Evolutionary conservation across 2,329 filamentous ascomycete genomes (phyloP).

Genomic region (Botrytis byssoidea): DNA sequence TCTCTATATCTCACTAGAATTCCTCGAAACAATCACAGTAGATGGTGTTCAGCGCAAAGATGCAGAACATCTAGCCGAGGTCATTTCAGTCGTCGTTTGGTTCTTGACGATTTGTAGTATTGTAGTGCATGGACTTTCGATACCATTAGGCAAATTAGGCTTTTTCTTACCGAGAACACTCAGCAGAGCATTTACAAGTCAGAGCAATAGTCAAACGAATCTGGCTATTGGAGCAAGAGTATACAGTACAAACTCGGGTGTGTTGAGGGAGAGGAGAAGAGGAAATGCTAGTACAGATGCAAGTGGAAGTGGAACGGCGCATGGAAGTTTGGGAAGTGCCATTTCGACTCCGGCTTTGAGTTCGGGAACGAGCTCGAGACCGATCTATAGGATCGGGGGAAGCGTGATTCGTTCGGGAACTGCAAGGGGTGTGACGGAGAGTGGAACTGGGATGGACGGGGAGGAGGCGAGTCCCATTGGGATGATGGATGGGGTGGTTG

Average conservation of each 20-base stretch:
- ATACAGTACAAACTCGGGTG: background rate
- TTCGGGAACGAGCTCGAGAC: constrained; percentile 19
- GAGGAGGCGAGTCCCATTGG: background rate
- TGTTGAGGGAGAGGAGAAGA: constrained; percentile 4
- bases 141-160: constrained; percentile 68
- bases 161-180: constrained; percentile 62
- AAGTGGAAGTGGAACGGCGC: background rate
- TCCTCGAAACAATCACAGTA: constrained; percentile 58
- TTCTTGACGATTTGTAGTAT: constrained; percentile 82
- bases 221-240: constrained; percentile 4
- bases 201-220: constrained; percentile 23
- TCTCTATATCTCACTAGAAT: constrained; percentile 77
- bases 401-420: constrained; percentile 26
- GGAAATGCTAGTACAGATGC: background rate
- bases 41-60: constrained; percentile 63
- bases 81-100: constrained; percentile 75
- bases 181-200: constrained; percentile 42
- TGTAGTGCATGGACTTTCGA: constrained; percentile 78
- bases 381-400: constrained; percentile 46
- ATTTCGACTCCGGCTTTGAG: background rate
- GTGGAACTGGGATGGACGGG: background rate
- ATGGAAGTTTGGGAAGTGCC: background rate
- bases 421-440: background rate
- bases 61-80: constrained; percentile 62
- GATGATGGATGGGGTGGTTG: background rate